phyloP scores from a whole-genome alignment of 192 early-diverging fungal species.

The Fimicolochytrium jonesii region DNA sequence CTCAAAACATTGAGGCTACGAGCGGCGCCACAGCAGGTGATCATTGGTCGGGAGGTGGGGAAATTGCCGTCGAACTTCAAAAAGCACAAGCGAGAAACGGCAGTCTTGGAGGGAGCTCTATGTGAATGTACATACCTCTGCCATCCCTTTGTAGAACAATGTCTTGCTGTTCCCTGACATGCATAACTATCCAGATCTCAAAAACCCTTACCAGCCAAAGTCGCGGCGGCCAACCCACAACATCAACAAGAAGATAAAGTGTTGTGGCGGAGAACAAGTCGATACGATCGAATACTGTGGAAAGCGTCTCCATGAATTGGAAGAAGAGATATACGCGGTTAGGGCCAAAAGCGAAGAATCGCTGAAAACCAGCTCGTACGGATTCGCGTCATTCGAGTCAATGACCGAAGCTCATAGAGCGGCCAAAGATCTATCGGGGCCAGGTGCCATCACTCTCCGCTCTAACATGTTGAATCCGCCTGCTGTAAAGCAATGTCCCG shows the following conservation, averaged over 20 bases:
- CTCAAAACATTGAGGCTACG: constrained; percentile 17
- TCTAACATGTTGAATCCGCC: constrained; percentile 3
- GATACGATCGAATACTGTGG: constrained; percentile 38
- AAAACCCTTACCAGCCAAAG: constrained; percentile 29
- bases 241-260: constrained; percentile 8
- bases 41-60: constrained; percentile 33
- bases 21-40: constrained; percentile 8
- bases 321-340: constrained; percentile 41
- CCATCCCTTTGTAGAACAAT: too few relatives aligned
- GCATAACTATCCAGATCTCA: constrained; percentile 16
- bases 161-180: neutral
- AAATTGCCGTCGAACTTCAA: constrained; percentile 32
- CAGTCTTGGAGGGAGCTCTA: constrained; percentile 21
- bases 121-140: neutral
- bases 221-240: constrained; percentile 33
- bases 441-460: constrained; percentile 2
- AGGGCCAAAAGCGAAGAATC: constrained; percentile 26
- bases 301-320: constrained; percentile 26
- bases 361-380: constrained; percentile 31
- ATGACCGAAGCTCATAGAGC: constrained; percentile 27
- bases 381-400: constrained; percentile 36
- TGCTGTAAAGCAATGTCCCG: constrained; percentile 31
- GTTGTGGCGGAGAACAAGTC: constrained; percentile 31
- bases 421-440: constrained; percentile 10
- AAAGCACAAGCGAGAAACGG: constrained; percentile 33